Evolutionary conservation across 257 asterid species (phyloP).

Genomic region (Jasminum sambac): DNA sequence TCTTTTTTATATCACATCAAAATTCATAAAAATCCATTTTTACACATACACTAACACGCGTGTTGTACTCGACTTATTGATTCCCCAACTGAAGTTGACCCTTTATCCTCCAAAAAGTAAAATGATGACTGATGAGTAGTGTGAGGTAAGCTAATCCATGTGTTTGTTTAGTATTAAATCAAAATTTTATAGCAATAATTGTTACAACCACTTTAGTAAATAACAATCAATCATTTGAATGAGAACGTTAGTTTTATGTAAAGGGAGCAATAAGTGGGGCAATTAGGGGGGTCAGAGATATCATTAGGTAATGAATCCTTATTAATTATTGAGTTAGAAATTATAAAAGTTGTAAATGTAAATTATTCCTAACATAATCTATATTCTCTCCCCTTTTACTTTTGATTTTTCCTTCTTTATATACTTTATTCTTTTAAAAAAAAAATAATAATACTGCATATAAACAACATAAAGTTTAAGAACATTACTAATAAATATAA

Average conservation of each 20-base stretch:
- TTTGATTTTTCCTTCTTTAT: not conserved
- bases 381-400: not conserved
- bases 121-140: too few relatives aligned
- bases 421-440: not conserved
- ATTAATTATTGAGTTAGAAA: not conserved
- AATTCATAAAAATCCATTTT: too few relatives aligned
- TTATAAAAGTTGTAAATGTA: not conserved
- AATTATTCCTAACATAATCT: not conserved
- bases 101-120: not conserved
- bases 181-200: not conserved
- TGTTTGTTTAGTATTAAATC: not conserved
- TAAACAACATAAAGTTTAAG: too few relatives aligned
- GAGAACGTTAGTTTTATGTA: slow-evolving; percentile 15
- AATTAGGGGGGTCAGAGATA: slow-evolving; percentile 15
- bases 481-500: too few relatives aligned
- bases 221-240: slow-evolving; percentile 4
- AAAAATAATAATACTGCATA: too few relatives aligned
- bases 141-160: not conserved
- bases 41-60: too few relatives aligned
- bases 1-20: too few relatives aligned
- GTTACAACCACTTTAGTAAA: slow-evolving; percentile 22
- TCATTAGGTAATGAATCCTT: slow-evolving; percentile 20
- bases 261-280: slow-evolving; percentile 11
- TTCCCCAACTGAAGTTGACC: not conserved
- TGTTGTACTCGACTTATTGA: not conserved